phyloP scores from a whole-genome alignment of 441 rosid species.

The Manihot esculenta region DNA sequence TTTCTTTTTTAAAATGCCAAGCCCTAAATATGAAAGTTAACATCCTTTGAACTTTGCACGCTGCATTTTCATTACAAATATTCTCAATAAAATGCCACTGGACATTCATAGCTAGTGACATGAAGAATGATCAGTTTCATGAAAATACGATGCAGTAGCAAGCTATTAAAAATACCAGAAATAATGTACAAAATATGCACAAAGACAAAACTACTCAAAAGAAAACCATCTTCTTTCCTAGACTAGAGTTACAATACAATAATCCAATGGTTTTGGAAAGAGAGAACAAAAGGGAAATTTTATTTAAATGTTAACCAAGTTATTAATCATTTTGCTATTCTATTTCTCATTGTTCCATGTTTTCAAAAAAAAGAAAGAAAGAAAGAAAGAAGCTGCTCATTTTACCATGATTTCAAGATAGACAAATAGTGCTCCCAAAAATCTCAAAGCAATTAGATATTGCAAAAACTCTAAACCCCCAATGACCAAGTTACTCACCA shows the following conservation, averaged over 20 bases:
- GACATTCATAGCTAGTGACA: background rate
- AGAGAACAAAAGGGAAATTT: background rate
- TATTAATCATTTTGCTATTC: background rate
- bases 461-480: background rate
- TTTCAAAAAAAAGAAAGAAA: too few species aligned
- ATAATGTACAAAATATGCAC: background rate
- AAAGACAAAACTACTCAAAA: too few species aligned
- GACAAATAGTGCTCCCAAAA: too few species aligned
- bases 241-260: background rate
- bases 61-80: background rate
- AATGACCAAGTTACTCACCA: background rate
- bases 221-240: background rate
- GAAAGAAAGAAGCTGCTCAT: background rate
- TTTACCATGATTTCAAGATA: slow-evolving; percentile 7
- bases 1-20: too few species aligned
- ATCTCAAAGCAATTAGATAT: background rate
- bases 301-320: background rate
- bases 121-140: background rate
- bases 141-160: background rate
- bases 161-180: background rate
- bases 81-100: background rate
- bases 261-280: background rate
- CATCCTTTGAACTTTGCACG: background rate
- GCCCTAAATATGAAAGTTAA: too few species aligned
- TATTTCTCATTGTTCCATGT: background rate